phyloP scores from a whole-genome alignment of 768 basidiomycete species.

The Tulasnella sp. region DNA sequence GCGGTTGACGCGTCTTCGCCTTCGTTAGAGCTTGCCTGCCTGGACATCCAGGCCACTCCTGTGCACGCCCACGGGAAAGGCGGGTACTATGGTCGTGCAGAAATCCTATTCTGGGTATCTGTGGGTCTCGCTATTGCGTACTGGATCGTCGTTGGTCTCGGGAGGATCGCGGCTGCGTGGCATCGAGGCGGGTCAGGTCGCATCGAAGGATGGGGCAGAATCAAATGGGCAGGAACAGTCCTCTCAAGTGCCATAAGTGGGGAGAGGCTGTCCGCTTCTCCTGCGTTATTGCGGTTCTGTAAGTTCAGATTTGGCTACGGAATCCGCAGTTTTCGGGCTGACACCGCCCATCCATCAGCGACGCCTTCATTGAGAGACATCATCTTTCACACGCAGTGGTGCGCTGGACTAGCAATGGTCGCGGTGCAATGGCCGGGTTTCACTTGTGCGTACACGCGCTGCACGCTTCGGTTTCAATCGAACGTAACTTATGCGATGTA shows the following conservation, averaged over 20 bases:
- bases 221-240: constrained; percentile 81
- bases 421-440: constrained; percentile 94
- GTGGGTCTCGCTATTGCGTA: constrained; percentile 70
- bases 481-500: neutral
- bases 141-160: constrained; percentile 73
- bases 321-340: constrained; percentile 15
- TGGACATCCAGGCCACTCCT: constrained; percentile 71
- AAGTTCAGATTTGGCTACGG: constrained; percentile 32
- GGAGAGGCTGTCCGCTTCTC: constrained; percentile 73
- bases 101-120: constrained; percentile 62
- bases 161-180: constrained; percentile 80
- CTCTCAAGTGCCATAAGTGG: constrained; percentile 93
- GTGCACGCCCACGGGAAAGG: constrained; percentile 32
- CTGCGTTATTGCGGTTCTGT: constrained; percentile 86
- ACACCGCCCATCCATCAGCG: constrained; percentile 40
- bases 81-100: constrained; percentile 54
- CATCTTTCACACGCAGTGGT: constrained; percentile 87
- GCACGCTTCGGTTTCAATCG: neutral
- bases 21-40: constrained; percentile 71
- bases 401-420: constrained; percentile 69
- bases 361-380: constrained; percentile 91
- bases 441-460: constrained; percentile 52
- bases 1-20: constrained; percentile 71
- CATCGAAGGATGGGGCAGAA: constrained; percentile 52
- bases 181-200: constrained; percentile 58